These are phyloP conservation scores for Ophiostoma triangulosporum DNA, from an alignment of 2,329 filamentous ascomycete genomes.

Conservation along the genomic window DNA sequence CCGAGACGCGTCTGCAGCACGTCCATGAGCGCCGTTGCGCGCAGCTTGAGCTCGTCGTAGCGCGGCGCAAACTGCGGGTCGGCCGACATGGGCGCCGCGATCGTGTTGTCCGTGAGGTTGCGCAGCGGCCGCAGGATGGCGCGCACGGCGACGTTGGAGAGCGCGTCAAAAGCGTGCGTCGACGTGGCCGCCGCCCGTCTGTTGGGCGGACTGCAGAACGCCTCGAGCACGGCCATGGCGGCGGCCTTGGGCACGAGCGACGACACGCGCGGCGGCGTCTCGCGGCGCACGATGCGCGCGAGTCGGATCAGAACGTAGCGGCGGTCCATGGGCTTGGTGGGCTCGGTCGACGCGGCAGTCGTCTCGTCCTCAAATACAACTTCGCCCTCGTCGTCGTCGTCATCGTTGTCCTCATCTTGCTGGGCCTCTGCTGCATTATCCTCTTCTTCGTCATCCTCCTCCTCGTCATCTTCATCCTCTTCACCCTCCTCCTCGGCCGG, in stretches of 20 bases:
- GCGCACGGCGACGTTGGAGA: slow-evolving; percentile 36
- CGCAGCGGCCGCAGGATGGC: slow-evolving; percentile 50
- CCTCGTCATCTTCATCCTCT: slow-evolving; percentile 26
- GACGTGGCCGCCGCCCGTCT: slow-evolving; percentile 35
- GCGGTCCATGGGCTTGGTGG: slow-evolving; percentile 9
- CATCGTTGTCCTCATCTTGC: slow-evolving; percentile 23
- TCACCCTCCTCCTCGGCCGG: slow-evolving; percentile 26
- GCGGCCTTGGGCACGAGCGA: slow-evolving; percentile 62
- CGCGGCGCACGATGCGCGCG: slow-evolving; percentile 64
- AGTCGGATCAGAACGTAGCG: slow-evolving; percentile 64
- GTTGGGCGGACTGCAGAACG: slow-evolving; percentile 36
- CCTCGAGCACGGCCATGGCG: slow-evolving; percentile 59
- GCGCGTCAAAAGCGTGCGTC: slow-evolving; percentile 39
- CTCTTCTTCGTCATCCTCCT: slow-evolving; percentile 28
- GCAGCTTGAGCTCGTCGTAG: slow-evolving; percentile 57
- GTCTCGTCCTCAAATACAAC: slow-evolving; percentile 17
- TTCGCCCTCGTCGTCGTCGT: slow-evolving; percentile 29
- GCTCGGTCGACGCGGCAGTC: neutral
- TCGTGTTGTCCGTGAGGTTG: slow-evolving; percentile 69
- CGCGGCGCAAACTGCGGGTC: slow-evolving; percentile 55
- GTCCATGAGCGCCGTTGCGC: slow-evolving; percentile 66
- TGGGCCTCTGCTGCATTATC: slow-evolving; percentile 26
- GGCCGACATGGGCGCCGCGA: slow-evolving; percentile 55
- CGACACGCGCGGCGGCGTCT: slow-evolving; percentile 48
- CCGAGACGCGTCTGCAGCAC: slow-evolving; percentile 76